Base-by-base conservation (phyloP, 495 filamentous ascomycete species). In the Peziza echinospora region DNA sequence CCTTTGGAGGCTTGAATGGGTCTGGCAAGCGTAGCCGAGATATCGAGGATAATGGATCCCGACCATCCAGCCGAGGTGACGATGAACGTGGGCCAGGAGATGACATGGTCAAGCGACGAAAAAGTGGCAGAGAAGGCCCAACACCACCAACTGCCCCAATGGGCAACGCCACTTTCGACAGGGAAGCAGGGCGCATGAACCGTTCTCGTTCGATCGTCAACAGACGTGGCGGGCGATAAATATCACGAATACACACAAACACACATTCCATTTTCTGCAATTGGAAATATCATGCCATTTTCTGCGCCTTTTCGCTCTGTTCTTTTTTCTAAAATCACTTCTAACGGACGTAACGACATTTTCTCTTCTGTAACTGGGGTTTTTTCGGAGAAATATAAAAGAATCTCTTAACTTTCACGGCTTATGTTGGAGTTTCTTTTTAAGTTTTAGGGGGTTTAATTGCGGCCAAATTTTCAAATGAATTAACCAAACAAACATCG, bases 11-110 rank as follows among this genome's bases (percentile, higher is more conserved):
- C 41, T 17, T 43, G 41, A 43, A 43, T 23, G 41, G 41, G 5
- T 74, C 77, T 3, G 75, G 70, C 56, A 94, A 93, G 71, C 77
- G 89, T 48, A 73, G 80, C 47, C 78, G 89, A 19, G 84, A 91
- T 44, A 74, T 77, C 19, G 78, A 82, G 34, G 77, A 80, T 30
- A 74, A 81, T 30, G 66, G 75, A 45, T 68, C 69, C 44, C 78
- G 82, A 17, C 77, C 83, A 17, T 68, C 75, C 42, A 84, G 76
- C 61, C 67, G 72, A 49, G 50, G 53, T 41, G 43, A 59, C 54
- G 56, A 59, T 26, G 56, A 59, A 37, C 48, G 54, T 37, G 48
- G 55, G 42, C 51, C 55, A 43, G 53, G 44, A 17, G 53, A 56
- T 44, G 44, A 44, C 7, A 56, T 60, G 13, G 74, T 77, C 52